Evolutionary conservation across 2,329 filamentous ascomycete genomes (phyloP).

Genomic region (Calonectria pteridis): DNA sequence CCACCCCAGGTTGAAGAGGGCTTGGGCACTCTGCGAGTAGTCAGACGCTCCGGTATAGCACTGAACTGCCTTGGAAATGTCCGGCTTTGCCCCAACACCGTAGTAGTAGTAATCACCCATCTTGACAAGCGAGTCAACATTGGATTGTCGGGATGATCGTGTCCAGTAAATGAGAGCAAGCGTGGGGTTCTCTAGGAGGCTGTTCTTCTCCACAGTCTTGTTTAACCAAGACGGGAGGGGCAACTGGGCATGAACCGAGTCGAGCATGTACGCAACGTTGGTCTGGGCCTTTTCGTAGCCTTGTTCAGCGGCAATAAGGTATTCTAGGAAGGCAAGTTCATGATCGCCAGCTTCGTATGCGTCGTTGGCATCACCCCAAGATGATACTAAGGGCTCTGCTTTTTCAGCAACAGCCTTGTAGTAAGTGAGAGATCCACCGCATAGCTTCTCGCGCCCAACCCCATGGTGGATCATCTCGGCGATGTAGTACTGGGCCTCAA

Average conservation of each 20-base stretch:
- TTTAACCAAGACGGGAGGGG: constrained; percentile 60
- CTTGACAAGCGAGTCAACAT: constrained; percentile 94
- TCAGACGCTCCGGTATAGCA: constrained; percentile 96
- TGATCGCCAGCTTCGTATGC: constrained; percentile 84
- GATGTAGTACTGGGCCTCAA: constrained; percentile 93
- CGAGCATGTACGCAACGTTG: constrained; percentile 89
- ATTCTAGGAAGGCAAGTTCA: constrained; percentile 83
- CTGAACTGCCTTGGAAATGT: constrained; percentile 87
- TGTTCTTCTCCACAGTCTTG: constrained; percentile 49
- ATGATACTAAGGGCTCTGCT: constrained; percentile 79
- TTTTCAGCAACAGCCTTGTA: constrained; percentile 85
- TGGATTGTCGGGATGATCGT: constrained; percentile 90
- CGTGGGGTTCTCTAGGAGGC: constrained; percentile 63
- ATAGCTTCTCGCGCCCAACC: constrained; percentile 83
- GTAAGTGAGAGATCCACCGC: constrained; percentile 80
- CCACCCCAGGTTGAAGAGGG: constrained; percentile 97
- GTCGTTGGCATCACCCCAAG: constrained; percentile 85
- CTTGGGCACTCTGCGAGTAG: constrained; percentile 91
- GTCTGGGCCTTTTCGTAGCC: constrained; percentile 91
- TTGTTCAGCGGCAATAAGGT: constrained; percentile 91
- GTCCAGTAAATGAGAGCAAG: constrained; percentile 95
- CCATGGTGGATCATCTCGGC: constrained; percentile 88
- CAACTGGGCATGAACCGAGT: constrained; percentile 72
- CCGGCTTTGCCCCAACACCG: constrained; percentile 79
- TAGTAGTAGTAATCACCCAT: constrained; percentile 98